Evolutionary conservation across 805 yeast genomes (phyloP).

Genomic region (Candida montana): DNA sequence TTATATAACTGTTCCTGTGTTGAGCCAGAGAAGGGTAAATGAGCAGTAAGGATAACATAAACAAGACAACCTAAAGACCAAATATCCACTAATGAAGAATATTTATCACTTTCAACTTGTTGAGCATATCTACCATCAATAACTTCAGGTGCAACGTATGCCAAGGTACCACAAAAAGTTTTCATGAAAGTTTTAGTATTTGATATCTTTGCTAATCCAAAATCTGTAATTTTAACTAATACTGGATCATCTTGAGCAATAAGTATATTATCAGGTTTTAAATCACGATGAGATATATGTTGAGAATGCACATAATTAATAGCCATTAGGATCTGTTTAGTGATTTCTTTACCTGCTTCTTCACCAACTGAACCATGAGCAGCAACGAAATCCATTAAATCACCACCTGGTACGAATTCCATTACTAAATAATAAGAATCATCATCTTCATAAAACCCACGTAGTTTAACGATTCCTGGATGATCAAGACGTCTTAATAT

Average conservation of each 20-base stretch:
- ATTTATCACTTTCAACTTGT: constrained; percentile 32
- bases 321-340: constrained; percentile 79
- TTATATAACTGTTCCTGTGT: constrained; percentile 82
- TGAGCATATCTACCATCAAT: constrained; percentile 36
- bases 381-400: constrained; percentile 94
- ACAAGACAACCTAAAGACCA: constrained; percentile 97
- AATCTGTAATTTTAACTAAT: constrained; percentile 87
- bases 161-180: constrained; percentile 96
- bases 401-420: constrained; percentile 97
- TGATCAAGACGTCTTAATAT: constrained; percentile 75
- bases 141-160: constrained; percentile 96
- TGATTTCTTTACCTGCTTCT: constrained; percentile 80
- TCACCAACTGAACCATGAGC: constrained; percentile 91
- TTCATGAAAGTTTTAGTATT: constrained; percentile 83
- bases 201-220: constrained; percentile 90
- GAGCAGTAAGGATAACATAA: constrained; percentile 88
- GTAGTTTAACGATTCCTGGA: constrained; percentile 76
- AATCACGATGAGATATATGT: constrained; percentile 94
- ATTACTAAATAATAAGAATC: constrained; percentile 82
- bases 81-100: constrained; percentile 88
- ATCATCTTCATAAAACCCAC: constrained; percentile 80
- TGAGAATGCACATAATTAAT: constrained; percentile 80
- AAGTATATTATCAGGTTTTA: constrained; percentile 92
- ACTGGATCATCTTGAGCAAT: constrained; percentile 91
- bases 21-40: constrained; percentile 89